A percentile compares a stretch with the other conserved stretches of the same genome.
phyloP scores from a whole-genome alignment of 805 yeast genomes.

The Blastobotrys muscicola region DNA sequence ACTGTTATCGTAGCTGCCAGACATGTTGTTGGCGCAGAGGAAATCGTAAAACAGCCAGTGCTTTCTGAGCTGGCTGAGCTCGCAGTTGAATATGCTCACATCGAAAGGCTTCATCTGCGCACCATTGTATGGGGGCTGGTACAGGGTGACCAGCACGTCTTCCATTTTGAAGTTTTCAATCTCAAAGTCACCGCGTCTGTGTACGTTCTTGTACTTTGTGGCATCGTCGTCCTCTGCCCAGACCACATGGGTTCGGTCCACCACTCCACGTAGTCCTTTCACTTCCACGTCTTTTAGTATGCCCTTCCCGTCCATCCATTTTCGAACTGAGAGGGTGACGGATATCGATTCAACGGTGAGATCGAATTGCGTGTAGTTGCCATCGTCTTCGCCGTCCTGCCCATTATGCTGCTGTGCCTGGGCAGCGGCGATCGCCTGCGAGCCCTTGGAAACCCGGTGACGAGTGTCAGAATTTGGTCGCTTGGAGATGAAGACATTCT shows the following conservation, averaged over 20 bases:
- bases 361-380: constrained; percentile 94
- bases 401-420: constrained; percentile 28
- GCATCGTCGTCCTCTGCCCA: constrained; percentile 84
- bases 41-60: constrained; percentile 92
- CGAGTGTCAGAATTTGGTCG: constrained; percentile 48
- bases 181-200: constrained; percentile 87
- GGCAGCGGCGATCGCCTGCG: constrained; percentile 56
- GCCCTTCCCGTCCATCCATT: constrained; percentile 88
- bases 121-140: constrained; percentile 47
- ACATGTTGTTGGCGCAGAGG: constrained; percentile 69
- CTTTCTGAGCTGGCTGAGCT: constrained; percentile 66
- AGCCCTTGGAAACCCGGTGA: constrained; percentile 53
- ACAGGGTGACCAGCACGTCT: constrained; percentile 72
- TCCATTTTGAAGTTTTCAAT: constrained; percentile 73
- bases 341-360: constrained; percentile 78
- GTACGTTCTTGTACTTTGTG: constrained; percentile 61
- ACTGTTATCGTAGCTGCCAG: constrained; percentile 90
- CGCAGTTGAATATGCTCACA: constrained; percentile 82
- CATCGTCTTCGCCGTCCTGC: constrained; percentile 46
- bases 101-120: constrained; percentile 71
- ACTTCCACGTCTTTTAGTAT: constrained; percentile 71
- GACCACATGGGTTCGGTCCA: constrained; percentile 78
- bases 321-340: constrained; percentile 67
- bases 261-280: constrained; percentile 82
- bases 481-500: constrained; percentile 75